Evolutionary conservation across 805 yeast genomes (phyloP), one percentile per base, ranked within the genome.

Genomic region (Metschnikowia aberdeeniae): DNA sequence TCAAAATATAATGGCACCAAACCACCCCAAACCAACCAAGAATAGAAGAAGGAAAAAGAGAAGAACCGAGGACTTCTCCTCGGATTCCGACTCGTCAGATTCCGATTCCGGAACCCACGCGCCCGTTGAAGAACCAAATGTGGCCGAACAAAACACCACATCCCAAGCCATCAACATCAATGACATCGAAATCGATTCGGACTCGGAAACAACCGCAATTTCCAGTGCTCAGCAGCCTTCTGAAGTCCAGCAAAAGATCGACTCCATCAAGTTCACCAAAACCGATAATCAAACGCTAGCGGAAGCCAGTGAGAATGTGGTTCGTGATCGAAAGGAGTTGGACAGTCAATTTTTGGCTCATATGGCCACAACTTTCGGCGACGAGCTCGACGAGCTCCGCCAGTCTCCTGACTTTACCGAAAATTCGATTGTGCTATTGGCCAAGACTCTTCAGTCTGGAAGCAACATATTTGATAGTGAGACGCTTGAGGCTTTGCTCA

Each of bases 21-120:
- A 46, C 12, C 39, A 36, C 14, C 26, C 46, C 11, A 50, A 50
- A 26, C 50, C 44, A 30, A 33, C 39, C n/a, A 45, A 48, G 36
- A 53, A 46, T 33, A 73, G 86, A 56, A 77, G 86, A 51, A 73
- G 83, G 58, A 84, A 84, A 76, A 84, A 83, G 79, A 81, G 89
- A 78, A 84, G 90, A 81, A 84, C 92, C 0, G 88, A 83, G 42
- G 89, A 82, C 53, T 78, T 81, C 27, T 82, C 86, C 0, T 75
- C 77, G 13, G 71, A 71, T 35, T 73, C 80, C 1, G 73, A 69
- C 31, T 75, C 81, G 1, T 31, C 35, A 11, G 42, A 39, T 10
- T 39, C 42, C 17, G 73, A 76, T 7, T 69, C 76, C 1, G 31
- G 30, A n/a, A 12, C 34, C 10, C 6, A 13, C 27, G 6, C 28